Percentiles rank a stretch among this genome's conserved stretches.
Conservation (phyloP, 305 asterid genomes). For the Plantago rigida region DNA sequence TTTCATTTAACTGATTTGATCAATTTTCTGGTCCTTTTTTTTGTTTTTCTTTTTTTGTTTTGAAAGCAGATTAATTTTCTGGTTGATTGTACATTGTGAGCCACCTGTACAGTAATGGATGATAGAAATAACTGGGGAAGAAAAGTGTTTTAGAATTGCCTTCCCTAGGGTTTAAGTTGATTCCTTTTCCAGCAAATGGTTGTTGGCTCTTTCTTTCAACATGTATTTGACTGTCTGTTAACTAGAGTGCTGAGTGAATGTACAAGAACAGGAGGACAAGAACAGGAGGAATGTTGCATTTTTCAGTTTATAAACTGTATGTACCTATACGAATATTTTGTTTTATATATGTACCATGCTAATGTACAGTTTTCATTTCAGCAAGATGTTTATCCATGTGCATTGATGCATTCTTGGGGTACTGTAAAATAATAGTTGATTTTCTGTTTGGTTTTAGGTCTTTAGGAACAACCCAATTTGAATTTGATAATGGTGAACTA, state of each 20-base stretch:
- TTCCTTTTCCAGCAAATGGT: background rate
- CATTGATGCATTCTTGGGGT: no score
- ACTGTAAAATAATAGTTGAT: no score
- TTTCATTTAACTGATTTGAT: conserved; percentile 8
- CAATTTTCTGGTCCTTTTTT: background rate
- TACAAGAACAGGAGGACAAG: background rate
- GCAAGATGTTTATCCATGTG: no score
- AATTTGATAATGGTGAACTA: no score
- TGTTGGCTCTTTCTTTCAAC: conserved; percentile 2
- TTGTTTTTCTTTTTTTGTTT: no score
- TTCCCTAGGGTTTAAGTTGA: conserved; percentile 17
- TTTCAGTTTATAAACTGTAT: no score
- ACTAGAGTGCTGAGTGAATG: background rate
- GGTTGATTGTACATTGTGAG: conserved; percentile 9
- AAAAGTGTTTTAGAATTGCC: conserved; percentile 31
- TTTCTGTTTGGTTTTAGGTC: no score
- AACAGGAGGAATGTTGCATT: background rate
- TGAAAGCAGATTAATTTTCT: background rate
- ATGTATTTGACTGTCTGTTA: background rate
- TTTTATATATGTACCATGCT: no score
- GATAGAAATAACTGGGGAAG: conserved; percentile 26
- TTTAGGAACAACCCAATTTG: no score
- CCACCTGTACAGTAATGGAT: conserved; percentile 20
- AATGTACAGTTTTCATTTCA: no score
- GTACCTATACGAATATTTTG: no score